Conservation (phyloP, 768 basidiomycete genomes). For the Lentinula edodes region DNA sequence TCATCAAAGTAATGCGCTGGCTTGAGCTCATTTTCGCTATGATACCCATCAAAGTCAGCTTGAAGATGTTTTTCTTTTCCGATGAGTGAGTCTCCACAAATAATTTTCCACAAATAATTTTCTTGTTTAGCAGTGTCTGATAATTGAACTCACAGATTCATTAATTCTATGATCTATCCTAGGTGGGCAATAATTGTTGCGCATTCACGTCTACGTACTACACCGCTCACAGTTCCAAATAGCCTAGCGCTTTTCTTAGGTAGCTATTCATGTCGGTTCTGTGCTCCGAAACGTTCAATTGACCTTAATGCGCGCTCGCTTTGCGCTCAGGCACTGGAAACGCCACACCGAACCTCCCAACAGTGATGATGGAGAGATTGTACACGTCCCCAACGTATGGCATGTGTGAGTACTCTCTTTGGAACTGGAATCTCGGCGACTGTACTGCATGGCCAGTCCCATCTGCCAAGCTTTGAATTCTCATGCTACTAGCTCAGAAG, state of each 20-base stretch:
- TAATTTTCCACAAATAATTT: background rate
- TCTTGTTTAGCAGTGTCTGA: background rate
- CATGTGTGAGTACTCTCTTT: slow-evolving; percentile 5
- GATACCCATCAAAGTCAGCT: slow-evolving; percentile 27
- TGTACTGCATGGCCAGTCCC: background rate
- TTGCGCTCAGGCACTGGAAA: slow-evolving; percentile 7
- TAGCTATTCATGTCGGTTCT: background rate
- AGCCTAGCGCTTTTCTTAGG: slow-evolving; percentile 10
- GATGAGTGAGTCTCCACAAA: slow-evolving; percentile 13
- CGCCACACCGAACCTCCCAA: slow-evolving; percentile 11
- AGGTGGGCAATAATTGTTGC: background rate
- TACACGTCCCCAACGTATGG: slow-evolving; percentile 9
- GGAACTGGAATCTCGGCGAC: background rate
- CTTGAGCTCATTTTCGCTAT: slow-evolving; percentile 25
- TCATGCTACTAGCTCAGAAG: background rate
- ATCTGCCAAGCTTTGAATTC: background rate
- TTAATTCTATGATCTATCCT: slow-evolving; percentile 9
- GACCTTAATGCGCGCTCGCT: background rate
- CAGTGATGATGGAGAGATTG: slow-evolving; percentile 10
- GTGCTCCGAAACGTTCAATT: background rate
- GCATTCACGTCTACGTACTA: background rate
- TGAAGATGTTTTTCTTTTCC: slow-evolving; percentile 27
- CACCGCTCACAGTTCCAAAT: background rate
- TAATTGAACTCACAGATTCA: slow-evolving; percentile 2
- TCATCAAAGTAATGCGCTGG: slow-evolving; percentile 23